Conservation (phyloP, 1,139 yeast species). For the Yamadazyma dendronema region DNA sequence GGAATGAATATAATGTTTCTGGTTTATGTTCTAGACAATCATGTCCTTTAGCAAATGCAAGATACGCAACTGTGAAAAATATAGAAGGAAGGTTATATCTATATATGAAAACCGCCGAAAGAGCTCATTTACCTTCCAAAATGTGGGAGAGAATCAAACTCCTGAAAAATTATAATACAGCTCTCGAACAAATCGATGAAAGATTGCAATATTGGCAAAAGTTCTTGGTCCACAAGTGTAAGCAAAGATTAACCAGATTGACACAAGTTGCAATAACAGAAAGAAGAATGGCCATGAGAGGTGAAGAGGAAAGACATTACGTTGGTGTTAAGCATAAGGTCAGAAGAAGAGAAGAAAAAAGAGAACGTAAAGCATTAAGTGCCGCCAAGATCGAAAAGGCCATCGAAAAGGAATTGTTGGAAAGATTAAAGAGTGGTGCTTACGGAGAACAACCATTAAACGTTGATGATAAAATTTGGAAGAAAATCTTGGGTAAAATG, state of each 20-base stretch:
- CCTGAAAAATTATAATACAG: slow-evolving; percentile 83
- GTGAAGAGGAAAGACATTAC: slow-evolving; percentile 89
- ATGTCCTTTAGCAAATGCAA: slow-evolving; percentile 93
- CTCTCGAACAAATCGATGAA: slow-evolving; percentile 83
- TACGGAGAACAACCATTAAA: slow-evolving; percentile 97
- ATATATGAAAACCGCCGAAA: slow-evolving; percentile 95
- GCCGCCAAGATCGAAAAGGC: slow-evolving; percentile 97
- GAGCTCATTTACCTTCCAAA: slow-evolving; percentile 92
- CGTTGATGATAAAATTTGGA: slow-evolving; percentile 95
- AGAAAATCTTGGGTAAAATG: slow-evolving; percentile 80
- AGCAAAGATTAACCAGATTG: slow-evolving; percentile 89
- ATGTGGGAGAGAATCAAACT: slow-evolving; percentile 92
- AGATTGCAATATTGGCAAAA: slow-evolving; percentile 92
- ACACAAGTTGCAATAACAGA: slow-evolving; percentile 97
- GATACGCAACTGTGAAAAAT: slow-evolving; percentile 91
- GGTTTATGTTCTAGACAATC: slow-evolving; percentile 92
- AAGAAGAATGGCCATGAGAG: slow-evolving; percentile 85
- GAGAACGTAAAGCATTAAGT: slow-evolving; percentile 93
- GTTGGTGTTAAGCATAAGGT: slow-evolving; percentile 93
- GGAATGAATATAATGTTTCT: slow-evolving; percentile 85
- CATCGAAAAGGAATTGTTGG: slow-evolving; percentile 90
- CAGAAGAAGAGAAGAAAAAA: slow-evolving; percentile 85
- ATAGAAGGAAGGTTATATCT: slow-evolving; percentile 85
- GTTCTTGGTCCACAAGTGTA: slow-evolving; percentile 86
- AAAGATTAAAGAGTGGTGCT: slow-evolving; percentile 94